A percentile compares a stretch with the other conserved stretches of the same genome.
These are phyloP conservation scores for Fragaria ananassa DNA, from an alignment of 306 rosid species.

Conservation along the genomic window DNA sequence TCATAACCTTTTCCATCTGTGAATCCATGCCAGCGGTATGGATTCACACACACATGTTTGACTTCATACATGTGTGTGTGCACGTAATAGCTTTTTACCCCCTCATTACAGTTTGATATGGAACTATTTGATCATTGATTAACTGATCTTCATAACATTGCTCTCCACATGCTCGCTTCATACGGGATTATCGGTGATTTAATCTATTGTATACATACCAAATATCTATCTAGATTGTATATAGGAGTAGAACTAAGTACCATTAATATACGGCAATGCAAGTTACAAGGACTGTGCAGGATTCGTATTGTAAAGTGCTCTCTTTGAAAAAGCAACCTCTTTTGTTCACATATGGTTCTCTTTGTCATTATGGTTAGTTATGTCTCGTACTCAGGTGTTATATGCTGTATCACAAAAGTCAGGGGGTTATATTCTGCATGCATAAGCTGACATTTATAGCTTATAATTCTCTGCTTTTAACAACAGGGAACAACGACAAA, in stretches of 20 bases:
- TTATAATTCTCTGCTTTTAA: slow-evolving; percentile 19
- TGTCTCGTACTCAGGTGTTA: not conserved
- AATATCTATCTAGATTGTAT: not conserved
- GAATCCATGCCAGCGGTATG: slow-evolving; percentile 52
- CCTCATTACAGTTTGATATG: not conserved
- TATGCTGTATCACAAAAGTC: slow-evolving; percentile 5
- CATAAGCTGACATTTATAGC: not conserved
- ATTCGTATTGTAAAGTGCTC: not conserved
- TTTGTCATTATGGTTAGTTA: slow-evolving; percentile 9
- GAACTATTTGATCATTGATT: not conserved
- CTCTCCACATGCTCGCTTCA: not conserved
- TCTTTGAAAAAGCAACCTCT: not conserved
- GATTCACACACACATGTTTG: slow-evolving; percentile 6
- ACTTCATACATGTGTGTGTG: not conserved
- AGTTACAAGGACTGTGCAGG: not conserved
- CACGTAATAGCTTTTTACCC: not conserved
- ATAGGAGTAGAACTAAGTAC: not conserved
- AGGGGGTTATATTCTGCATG: not conserved
- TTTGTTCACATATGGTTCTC: not conserved
- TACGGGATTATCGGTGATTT: not conserved
- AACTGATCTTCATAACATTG: not conserved
- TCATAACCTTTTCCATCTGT: slow-evolving; percentile 13
- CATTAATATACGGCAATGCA: not conserved
- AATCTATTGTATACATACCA: not conserved
- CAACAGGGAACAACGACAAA: slow-evolving; percentile 53